A percentile compares a stretch with the other conserved stretches of the same genome.
Evolutionary conservation across 106 monocot species (phyloP).

Genomic region (Vanilla planifolia): DNA sequence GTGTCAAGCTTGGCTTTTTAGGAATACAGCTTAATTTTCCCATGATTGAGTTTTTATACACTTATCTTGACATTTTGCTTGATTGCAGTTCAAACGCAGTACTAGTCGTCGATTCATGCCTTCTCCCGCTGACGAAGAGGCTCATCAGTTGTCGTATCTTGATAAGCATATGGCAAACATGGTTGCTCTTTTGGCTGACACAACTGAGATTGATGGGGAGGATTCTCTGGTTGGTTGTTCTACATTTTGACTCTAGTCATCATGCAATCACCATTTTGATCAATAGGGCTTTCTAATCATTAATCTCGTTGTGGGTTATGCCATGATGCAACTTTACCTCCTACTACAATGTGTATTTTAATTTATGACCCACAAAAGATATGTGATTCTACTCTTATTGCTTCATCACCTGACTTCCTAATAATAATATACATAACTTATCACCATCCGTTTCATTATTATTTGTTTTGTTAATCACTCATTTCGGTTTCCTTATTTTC

Average conservation of each 20-base stretch:
- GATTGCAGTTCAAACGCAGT: conserved; percentile 77
- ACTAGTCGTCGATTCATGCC: conserved; percentile 89
- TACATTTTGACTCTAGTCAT: neutral
- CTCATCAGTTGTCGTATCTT: conserved; percentile 89
- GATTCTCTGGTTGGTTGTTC: conserved; percentile 68
- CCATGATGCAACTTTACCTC: neutral
- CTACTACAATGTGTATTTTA: no score
- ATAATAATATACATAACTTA: no score
- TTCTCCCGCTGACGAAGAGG: conserved; percentile 89
- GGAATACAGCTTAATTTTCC: no score
- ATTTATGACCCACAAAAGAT: no score
- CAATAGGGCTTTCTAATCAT: neutral
- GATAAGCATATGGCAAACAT: conserved; percentile 90
- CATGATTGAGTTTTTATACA: neutral
- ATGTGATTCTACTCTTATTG: no score
- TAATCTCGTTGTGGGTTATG: neutral
- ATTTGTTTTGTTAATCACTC: no score
- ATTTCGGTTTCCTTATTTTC: no score
- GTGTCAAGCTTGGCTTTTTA: no score
- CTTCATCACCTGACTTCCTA: no score
- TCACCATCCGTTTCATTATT: no score
- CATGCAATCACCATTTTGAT: neutral
- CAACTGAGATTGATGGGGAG: conserved; percentile 59
- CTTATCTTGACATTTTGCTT: neutral
- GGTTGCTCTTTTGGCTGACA: conserved; percentile 64